Evolutionary conservation across 306 rosid genomes (phyloP).

Genomic region (Styphnolobium japonicum): DNA sequence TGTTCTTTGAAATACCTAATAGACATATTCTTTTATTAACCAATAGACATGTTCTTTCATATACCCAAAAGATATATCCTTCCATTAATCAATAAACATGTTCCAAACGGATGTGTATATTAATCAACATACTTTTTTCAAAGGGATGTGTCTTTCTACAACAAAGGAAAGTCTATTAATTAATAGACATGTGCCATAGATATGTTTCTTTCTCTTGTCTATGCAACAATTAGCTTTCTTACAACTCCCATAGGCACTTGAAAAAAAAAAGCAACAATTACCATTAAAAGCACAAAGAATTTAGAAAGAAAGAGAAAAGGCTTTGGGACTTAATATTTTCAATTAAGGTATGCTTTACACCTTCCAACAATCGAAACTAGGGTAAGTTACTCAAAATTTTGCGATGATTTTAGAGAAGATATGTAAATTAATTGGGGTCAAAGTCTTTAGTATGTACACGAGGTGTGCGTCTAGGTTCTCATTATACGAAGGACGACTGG

Average conservation of each 20-base stretch:
- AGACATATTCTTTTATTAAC: background rate
- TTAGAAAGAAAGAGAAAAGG: too few species aligned
- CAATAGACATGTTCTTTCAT: background rate
- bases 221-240: too few species aligned
- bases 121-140: background rate
- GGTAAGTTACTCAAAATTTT: too few species aligned
- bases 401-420: background rate
- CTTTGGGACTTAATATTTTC: too few species aligned
- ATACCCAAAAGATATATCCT: background rate
- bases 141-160: background rate
- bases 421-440: background rate
- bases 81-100: background rate
- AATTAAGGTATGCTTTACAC: too few species aligned
- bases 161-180: background rate
- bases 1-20: background rate
- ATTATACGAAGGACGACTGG: constrained; percentile 26
- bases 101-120: background rate
- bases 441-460: background rate
- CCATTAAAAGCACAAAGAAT: too few species aligned
- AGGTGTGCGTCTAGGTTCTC: background rate
- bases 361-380: too few species aligned
- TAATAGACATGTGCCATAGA: background rate
- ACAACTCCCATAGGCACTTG: too few species aligned
- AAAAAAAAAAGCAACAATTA: too few species aligned
- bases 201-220: background rate